A percentile compares a stretch with the other conserved stretches of the same genome.
Evolutionary conservation across 495 filamentous ascomycete genomes (phyloP).

Genomic region (Xylaria nigripes): DNA sequence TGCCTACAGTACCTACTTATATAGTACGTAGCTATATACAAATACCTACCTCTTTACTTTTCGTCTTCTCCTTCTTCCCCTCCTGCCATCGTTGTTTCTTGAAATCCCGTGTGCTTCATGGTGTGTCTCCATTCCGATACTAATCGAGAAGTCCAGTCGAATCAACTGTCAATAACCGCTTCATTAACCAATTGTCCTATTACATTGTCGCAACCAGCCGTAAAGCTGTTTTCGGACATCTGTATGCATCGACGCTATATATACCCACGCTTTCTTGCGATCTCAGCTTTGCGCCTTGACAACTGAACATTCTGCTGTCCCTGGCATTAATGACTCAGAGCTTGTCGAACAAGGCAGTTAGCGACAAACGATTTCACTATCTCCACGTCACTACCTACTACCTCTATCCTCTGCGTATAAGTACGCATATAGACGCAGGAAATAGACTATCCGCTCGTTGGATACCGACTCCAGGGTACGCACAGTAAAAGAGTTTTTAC

Average conservation of each 20-base stretch:
- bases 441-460: conserved; percentile 5
- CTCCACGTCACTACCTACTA: background rate
- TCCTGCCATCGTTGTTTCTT: background rate
- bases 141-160: background rate
- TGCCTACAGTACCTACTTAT: background rate
- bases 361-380: conserved; percentile 10
- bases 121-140: background rate
- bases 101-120: background rate
- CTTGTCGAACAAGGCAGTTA: conserved; percentile 27
- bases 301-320: conserved; percentile 1
- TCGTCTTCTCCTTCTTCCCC: background rate
- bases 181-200: background rate
- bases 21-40: background rate
- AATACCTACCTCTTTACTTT: too few species aligned
- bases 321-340: conserved; percentile 13
- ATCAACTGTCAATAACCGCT: conserved; percentile 1
- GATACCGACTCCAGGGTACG: conserved; percentile 23
- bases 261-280: conserved; percentile 1
- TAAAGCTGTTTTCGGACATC: background rate
- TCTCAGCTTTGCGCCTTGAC: conserved; percentile 2
- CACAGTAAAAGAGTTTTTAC: conserved; percentile 13
- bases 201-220: conserved; percentile 4
- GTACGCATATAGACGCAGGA: background rate
- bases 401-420: background rate
- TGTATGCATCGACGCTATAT: conserved; percentile 6